A percentile compares a stretch with the other conserved stretches of the same genome.
These are phyloP conservation scores for Cadophora malorum DNA, from an alignment of 2,329 filamentous ascomycete genomes.

Conservation along the genomic window DNA sequence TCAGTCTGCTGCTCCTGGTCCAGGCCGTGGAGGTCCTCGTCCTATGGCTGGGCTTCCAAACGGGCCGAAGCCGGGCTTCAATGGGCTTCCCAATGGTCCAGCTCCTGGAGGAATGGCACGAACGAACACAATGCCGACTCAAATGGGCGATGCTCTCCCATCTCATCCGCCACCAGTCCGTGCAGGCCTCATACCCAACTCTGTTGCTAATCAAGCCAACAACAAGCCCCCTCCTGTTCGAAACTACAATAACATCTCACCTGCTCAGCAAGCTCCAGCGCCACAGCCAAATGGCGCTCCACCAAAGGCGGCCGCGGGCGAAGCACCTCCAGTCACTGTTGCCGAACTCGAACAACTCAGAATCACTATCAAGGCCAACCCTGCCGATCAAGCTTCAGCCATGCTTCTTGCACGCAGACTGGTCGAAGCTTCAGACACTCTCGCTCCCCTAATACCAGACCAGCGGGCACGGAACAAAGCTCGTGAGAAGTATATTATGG, in stretches of 20 bases:
- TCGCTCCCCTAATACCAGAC: slow-evolving; percentile 70
- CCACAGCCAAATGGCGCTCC: slow-evolving; percentile 16
- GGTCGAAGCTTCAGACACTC: slow-evolving; percentile 80
- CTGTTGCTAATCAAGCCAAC: slow-evolving; percentile 58
- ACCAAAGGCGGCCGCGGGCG: slow-evolving; percentile 20
- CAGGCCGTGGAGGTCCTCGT: slow-evolving; percentile 30
- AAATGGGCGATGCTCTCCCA: slow-evolving; percentile 52
- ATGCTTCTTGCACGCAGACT: slow-evolving; percentile 81
- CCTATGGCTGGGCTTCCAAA: slow-evolving; percentile 28
- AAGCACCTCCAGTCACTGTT: slow-evolving; percentile 64
- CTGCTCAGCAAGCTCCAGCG: slow-evolving; percentile 29
- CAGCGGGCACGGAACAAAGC: slow-evolving; percentile 76
- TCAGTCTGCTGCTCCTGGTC: slow-evolving; percentile 40
- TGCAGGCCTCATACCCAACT: slow-evolving; percentile 66
- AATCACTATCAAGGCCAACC: slow-evolving; percentile 72
- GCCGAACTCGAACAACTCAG: slow-evolving; percentile 78
- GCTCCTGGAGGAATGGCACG: slow-evolving; percentile 34
- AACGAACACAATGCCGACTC: slow-evolving; percentile 37
- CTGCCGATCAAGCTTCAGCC: slow-evolving; percentile 73
- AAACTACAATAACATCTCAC: slow-evolving; percentile 44
- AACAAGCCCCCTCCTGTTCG: slow-evolving; percentile 61
- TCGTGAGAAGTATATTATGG: slow-evolving; percentile 82
- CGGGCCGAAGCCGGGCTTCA: slow-evolving; percentile 32
- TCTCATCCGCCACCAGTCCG: slow-evolving; percentile 69
- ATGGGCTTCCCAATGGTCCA: slow-evolving; percentile 33